These are phyloP conservation scores for Isoetes engelmannii DNA, from an alignment of 83 land plant genomes.

Conservation along the genomic window DNA sequence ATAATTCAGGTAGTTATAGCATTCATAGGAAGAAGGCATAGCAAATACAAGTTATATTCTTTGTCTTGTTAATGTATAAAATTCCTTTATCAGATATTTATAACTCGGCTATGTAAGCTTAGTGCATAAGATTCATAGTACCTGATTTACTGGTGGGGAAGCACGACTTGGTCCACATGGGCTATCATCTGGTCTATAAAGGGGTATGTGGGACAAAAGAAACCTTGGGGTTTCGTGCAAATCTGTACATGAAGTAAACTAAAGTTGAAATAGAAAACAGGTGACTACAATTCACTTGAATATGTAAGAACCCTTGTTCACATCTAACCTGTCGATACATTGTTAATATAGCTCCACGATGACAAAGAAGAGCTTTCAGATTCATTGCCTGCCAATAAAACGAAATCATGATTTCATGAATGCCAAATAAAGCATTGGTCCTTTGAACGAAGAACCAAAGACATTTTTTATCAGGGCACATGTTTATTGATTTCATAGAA, in stretches of 20 bases:
- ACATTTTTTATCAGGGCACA: too few relatives aligned
- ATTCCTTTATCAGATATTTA: too few relatives aligned
- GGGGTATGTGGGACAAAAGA: constrained; percentile 69
- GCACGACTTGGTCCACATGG: constrained; percentile 60
- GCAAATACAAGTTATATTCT: too few relatives aligned
- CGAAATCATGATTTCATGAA: neutral
- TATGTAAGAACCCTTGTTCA: neutral
- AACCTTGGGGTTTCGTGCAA: constrained; percentile 29
- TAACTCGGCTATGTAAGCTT: too few relatives aligned
- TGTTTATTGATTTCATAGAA: too few relatives aligned
- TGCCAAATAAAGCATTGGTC: neutral
- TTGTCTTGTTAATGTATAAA: too few relatives aligned
- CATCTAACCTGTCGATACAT: constrained; percentile 42
- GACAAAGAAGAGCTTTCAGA: constrained; percentile 23
- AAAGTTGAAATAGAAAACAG: constrained; percentile 6
- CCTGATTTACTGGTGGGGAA: constrained; percentile 66
- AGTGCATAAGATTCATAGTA: neutral
- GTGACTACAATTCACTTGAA: neutral
- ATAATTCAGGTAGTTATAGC: too few relatives aligned
- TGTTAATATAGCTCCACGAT: constrained; percentile 57
- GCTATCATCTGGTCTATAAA: constrained; percentile 58
- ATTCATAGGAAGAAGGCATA: too few relatives aligned
- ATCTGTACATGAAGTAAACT: constrained; percentile 21
- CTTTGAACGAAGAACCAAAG: too few relatives aligned
- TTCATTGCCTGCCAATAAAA: constrained; percentile 26